Evolutionary conservation across 176 grass and related monocot species (phyloP).

Genomic region (Cenchrus americanus): DNA sequence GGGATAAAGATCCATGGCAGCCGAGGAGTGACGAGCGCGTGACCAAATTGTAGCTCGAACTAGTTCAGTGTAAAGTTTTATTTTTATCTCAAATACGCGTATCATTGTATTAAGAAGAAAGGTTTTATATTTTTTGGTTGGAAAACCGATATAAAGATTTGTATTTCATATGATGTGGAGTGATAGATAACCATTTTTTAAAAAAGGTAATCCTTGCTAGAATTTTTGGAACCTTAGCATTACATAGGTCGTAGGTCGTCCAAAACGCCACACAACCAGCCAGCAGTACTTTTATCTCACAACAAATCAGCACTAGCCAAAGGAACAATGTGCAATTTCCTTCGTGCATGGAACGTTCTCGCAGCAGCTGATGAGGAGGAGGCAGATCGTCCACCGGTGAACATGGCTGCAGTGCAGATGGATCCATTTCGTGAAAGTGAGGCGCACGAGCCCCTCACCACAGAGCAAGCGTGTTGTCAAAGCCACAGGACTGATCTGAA

Average conservation of each 20-base stretch:
- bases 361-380: not conserved
- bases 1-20: not conserved
- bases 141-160: no score
- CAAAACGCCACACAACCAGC: not conserved
- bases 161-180: no score
- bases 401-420: conserved; percentile 7
- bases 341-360: not conserved
- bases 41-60: not conserved
- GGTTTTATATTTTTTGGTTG: no score
- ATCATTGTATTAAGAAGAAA: no score
- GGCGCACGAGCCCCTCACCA: not conserved
- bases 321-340: no score
- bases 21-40: not conserved
- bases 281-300: no score
- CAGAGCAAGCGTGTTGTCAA: conserved; percentile 31
- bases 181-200: no score
- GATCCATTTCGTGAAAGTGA: not conserved
- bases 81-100: no score
- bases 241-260: not conserved
- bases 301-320: no score
- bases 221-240: no score
- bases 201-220: no score
- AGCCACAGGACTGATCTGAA: conserved; percentile 1
- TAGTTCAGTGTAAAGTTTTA: no score
- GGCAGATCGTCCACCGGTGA: not conserved